These are phyloP conservation scores for Cryomyces minteri DNA, from an alignment of 495 filamentous ascomycete species.

Conservation along the genomic window DNA sequence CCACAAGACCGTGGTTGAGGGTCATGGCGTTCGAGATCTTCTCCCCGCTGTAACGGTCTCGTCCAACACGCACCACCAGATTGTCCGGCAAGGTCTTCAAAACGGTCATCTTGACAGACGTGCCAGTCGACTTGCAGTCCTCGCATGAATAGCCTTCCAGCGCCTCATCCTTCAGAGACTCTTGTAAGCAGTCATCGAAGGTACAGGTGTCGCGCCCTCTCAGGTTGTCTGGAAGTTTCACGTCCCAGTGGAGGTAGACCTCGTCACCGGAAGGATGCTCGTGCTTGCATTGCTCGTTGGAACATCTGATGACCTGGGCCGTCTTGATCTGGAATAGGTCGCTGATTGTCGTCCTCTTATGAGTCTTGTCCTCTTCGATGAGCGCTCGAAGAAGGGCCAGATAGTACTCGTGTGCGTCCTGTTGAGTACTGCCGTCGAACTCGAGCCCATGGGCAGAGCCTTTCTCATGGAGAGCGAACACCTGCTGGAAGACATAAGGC, in stretches of 20 bases:
- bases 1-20: neutral
- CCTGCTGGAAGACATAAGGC: slow-evolving; percentile 3
- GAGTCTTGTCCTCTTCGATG: neutral
- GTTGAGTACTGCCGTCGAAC: slow-evolving; percentile 2
- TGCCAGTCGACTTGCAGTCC: neutral
- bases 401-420: slow-evolving; percentile 2
- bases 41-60: neutral
- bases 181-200: too few species aligned
- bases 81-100: neutral
- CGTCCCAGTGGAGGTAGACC: too few species aligned
- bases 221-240: too few species aligned
- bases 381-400: neutral
- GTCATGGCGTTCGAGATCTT: neutral
- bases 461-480: neutral
- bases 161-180: too few species aligned
- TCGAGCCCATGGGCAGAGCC: neutral
- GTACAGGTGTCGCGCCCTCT: too few species aligned
- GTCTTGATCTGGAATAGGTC: slow-evolving; percentile 1
- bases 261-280: too few species aligned
- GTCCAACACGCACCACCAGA: neutral
- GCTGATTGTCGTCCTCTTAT: neutral
- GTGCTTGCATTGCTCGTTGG: neutral
- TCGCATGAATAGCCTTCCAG: neutral
- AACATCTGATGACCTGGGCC: neutral
- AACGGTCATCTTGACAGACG: neutral